phyloP scores from a whole-genome alignment of 306 rosid genomes.

The Pyrus bretschneideri region DNA sequence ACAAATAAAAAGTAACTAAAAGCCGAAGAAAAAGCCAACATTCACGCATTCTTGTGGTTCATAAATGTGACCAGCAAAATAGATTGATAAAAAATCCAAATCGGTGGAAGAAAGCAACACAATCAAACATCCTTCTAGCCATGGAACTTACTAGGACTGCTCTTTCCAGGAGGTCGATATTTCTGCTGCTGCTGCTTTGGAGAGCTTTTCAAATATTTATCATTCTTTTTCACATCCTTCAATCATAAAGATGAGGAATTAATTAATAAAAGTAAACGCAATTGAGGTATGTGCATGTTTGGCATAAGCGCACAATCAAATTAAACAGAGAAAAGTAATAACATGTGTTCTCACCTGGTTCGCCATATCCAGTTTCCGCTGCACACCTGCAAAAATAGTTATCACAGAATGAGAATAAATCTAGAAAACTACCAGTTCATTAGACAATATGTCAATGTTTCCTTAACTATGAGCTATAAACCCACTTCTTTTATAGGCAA shows the following conservation, averaged over 20 bases:
- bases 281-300: too few species aligned
- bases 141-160: slow-evolving; percentile 53
- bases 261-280: not conserved
- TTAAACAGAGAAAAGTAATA: not conserved
- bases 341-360: slow-evolving; percentile 45
- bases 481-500: not conserved
- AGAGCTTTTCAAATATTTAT: slow-evolving; percentile 41
- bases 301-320: not conserved
- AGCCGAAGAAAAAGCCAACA: not conserved
- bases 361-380: slow-evolving; percentile 78
- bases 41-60: not conserved
- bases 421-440: not conserved
- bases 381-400: slow-evolving; percentile 61
- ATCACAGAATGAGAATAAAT: slow-evolving; percentile 14
- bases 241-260: not conserved
- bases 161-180: slow-evolving; percentile 71
- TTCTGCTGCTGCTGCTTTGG: slow-evolving; percentile 42
- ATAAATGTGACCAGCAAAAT: not conserved
- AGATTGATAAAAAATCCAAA: not conserved
- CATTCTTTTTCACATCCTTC: slow-evolving; percentile 54
- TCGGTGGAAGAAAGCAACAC: not conserved
- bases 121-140: not conserved
- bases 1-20: not conserved
- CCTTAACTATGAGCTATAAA: not conserved
- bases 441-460: not conserved